Base-by-base conservation (phyloP, 1,139 yeast species). In the Nakaseomyces glabratus region DNA sequence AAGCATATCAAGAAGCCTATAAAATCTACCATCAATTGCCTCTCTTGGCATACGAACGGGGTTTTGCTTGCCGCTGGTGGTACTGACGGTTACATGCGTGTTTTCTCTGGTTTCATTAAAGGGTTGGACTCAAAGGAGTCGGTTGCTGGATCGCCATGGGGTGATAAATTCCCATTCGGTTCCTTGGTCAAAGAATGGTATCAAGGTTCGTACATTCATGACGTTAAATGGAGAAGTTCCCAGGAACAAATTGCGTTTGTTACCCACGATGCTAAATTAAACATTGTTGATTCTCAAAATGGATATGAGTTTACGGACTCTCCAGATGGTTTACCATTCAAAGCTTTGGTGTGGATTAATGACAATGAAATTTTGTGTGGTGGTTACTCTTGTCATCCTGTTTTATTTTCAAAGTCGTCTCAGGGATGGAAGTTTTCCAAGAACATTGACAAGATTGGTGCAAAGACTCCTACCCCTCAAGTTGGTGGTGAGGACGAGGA, bases 41-140 rank as follows among this genome's bases (percentile, higher is more conserved):
- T 90, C 36, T 81, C 80, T 42, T 93, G 99, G 99, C 98, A 93
- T 58, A 90, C 88, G 40, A 93, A 93, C 60, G 81, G 80, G 47
- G 93, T 90, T 13, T 66, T 93, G 42, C 66, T 93, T 44, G 93
- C 94, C 3, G 71, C 82, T 35, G 98, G 97, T 11, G 86, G 95
- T 17, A 82, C 96, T 12, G 97, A 93, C 58, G 95, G 96, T 26
- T 94, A 82, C 52, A 86, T 84, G 33, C 70, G 97, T 45, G 96
- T 93, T 21, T 88, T 90, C 50, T 82, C 95, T n/a, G 86, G 93
- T 11, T 93, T 70, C 58, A 71, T 93, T 56, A 93, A 93, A 63
- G 90, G 93, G 4, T 69, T 90, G 44, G 99, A 93, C 52, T 63
- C 70, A 29, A 82, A 82, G 53, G 98, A 97, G 1, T 70, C 66